Base-by-base conservation (phyloP, 2,329 filamentous ascomycete genomes). In the Laburnicola sp. region DNA sequence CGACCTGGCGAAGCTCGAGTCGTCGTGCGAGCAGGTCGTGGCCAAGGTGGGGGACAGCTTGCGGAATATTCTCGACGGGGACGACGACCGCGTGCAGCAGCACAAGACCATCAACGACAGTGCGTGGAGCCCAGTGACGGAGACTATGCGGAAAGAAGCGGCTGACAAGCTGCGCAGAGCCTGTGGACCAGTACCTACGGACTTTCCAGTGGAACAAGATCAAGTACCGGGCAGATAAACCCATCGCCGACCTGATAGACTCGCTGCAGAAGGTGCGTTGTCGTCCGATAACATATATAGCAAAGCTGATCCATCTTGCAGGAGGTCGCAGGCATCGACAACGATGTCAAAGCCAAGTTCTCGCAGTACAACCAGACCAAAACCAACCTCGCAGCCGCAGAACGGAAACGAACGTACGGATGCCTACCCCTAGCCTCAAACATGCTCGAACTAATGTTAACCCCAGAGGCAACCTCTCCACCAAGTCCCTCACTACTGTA, bases 131-230 rank as follows among this genome's bases (percentile, higher is more conserved):
- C 10, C 21, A 22, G 3, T 36, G 47, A 16, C 21, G 4, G 6
- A 28, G 23, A 3, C 5, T 21, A 7, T 34, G 16, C 23, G 26
- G 28, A 9, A 2, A 22, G 25, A 26, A 37, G 27, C 38, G 26
- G 54, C 63, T 51, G 38, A 59, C 53, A 41, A 22, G 16, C 7
- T 8, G 10, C 42, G 41, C 71, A 97, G 93, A 96, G 74, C 92
- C 94, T n/a, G 91, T 93, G 54, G 93, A 97, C 65, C 88, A 93
- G 71, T 99, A 97, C 71, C 79, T 99, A 39, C 85, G 86, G 68
- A 86, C 83, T 48, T 99, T 97, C 75, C 83, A 85, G 60, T 99
- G 94, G 94, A 97, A 97, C 78, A 97, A 94, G 75, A 90, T 96
- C 75, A 94, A 96, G 72, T 99, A 97, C 75, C 86, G 94, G 65